phyloP scores from a whole-genome alignment of 2,329 filamentous ascomycete species.

The Ramularia collo-cygni region DNA sequence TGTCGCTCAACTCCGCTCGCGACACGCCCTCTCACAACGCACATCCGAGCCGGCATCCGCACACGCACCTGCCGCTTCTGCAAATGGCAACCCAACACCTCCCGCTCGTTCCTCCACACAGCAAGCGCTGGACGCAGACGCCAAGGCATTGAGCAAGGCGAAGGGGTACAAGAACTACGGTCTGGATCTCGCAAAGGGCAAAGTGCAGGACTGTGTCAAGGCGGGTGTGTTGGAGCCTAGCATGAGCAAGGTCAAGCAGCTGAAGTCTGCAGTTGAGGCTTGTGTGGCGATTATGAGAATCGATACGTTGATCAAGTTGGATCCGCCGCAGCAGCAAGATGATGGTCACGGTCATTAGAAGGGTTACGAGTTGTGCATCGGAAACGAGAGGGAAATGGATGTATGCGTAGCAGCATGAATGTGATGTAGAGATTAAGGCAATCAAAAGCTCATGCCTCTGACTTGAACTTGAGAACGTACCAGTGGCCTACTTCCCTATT shows the following conservation, averaged over 20 bases:
- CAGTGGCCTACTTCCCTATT: too few species aligned
- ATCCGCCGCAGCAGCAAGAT: constrained; percentile 81
- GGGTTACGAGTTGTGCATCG: not conserved
- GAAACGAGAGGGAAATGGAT: not conserved
- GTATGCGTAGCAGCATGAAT: not conserved
- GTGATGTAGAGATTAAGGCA: too few species aligned
- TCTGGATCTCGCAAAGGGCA: constrained; percentile 79
- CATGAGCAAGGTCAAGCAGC: constrained; percentile 95
- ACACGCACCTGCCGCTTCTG: constrained; percentile 14
- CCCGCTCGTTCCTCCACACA: constrained; percentile 20
- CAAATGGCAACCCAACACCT: constrained; percentile 15
- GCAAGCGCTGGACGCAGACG: constrained; percentile 50
- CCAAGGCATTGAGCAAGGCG: constrained; percentile 83
- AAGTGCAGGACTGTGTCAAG: constrained; percentile 89
- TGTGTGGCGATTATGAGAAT: constrained; percentile 99
- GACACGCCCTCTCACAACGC: constrained; percentile 89
- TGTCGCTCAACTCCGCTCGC: constrained; percentile 86
- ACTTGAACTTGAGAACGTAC: too few species aligned
- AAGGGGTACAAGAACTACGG: constrained; percentile 99
- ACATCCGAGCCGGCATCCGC: constrained; percentile 67
- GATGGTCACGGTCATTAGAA: constrained; percentile 41
- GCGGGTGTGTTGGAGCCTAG: constrained; percentile 91
- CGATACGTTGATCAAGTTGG: constrained; percentile 95
- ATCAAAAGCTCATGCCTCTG: too few species aligned
- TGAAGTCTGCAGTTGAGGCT: constrained; percentile 97